Evolutionary conservation across 495 filamentous ascomycete genomes (phyloP), one percentile per base, ranked within the genome.

Genomic region (Aspergillus taichungensis): DNA sequence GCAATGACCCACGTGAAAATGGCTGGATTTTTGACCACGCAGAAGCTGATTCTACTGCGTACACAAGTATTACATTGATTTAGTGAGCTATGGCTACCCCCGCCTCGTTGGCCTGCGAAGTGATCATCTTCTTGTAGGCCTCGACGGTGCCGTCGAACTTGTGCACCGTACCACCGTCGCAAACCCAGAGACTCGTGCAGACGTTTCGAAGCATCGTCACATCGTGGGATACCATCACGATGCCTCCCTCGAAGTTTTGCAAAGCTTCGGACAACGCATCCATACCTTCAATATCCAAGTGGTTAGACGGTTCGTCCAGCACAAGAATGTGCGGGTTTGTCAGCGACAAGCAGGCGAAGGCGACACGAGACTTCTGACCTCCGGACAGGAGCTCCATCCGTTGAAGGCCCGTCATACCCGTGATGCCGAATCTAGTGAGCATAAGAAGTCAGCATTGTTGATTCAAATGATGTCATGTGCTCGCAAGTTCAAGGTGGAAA

Each of bases 221-320:
- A 62, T 99, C 92, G 80, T 99, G 92, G 46, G 86, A 92, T 34
- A 99, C 92, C 90, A 99, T 97, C 42, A 99, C 72, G 50, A 97
- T 90, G 52, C 92, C 92, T 35, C 92, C 92, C 66, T 94, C 75
- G 65, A 97, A 99, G 47, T 81, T 77, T 52, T 78, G 74, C 39
- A 99, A 74, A 18, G 94, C 92, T 33, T 82, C 77, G 1, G 84
- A 78, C 11, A 99, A 66, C 8, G 94, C 92, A 68, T 99, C 92
- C 92, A 99, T 99, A 46, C 94, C 92, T 62, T 99, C 92, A 55
- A 99, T 96, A 79, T 99, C 92, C 57, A 99, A 69, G 56, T 99
- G 92, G 69, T 99, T 99, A 42, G 86, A 92, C 57, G 92, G 92
- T 60, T 99, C 92, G 75, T 99, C 92, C 35, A 99, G 85, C 40